Evolutionary conservation across 2,329 filamentous ascomycete species (phyloP).

Genomic region (Herpotrichia juniperi): DNA sequence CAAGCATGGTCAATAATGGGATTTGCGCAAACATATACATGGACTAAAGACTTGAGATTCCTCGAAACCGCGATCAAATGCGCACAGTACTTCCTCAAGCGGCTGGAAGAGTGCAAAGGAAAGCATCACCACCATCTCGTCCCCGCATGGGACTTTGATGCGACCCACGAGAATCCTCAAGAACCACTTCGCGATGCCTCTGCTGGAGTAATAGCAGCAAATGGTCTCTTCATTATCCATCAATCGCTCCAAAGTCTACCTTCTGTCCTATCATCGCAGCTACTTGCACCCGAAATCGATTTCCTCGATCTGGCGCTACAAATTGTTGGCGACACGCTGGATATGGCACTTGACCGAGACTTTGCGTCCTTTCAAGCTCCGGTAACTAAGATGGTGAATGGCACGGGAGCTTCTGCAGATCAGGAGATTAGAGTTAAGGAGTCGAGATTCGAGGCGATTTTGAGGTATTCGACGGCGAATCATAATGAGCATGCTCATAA

Average conservation of each 20-base stretch:
- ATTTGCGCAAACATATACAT: slow-evolving; percentile 55
- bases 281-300: slow-evolving; percentile 8
- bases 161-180: slow-evolving; percentile 46
- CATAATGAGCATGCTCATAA: slow-evolving; percentile 54
- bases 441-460: slow-evolving; percentile 51
- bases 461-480: slow-evolving; percentile 55
- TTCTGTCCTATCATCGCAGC: background rate
- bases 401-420: slow-evolving; percentile 4
- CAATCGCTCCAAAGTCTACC: slow-evolving; percentile 37
- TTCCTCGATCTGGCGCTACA: slow-evolving; percentile 27
- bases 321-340: slow-evolving; percentile 34
- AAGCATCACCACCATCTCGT: slow-evolving; percentile 41
- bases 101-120: slow-evolving; percentile 43
- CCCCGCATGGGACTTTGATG: slow-evolving; percentile 60
- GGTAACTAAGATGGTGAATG: slow-evolving; percentile 20
- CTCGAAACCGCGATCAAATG: slow-evolving; percentile 52
- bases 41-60: slow-evolving; percentile 53
- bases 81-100: slow-evolving; percentile 54
- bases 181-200: slow-evolving; percentile 46
- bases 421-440: slow-evolving; percentile 30
- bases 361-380: slow-evolving; percentile 28
- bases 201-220: slow-evolving; percentile 50
- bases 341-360: slow-evolving; percentile 37
- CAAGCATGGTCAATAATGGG: slow-evolving; percentile 59
- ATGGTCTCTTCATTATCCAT: slow-evolving; percentile 49